Conservation (phyloP, 2,329 filamentous ascomycete species). For the Ceratocystis alfenasii region DNA sequence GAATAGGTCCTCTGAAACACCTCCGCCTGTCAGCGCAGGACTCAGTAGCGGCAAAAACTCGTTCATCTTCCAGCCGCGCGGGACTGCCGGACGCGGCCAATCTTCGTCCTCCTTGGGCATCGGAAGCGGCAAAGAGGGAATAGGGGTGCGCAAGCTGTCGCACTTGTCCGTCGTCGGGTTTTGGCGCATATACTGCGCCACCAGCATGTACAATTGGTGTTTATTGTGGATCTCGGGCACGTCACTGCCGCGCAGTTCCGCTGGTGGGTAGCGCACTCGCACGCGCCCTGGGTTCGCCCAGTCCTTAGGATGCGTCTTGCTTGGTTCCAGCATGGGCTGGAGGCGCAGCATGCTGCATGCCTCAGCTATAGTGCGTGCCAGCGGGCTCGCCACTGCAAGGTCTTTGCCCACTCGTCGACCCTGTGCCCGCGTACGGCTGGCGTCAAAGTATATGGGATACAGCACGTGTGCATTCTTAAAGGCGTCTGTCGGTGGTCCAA, state of each 20-base stretch:
- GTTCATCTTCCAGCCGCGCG: slow-evolving; percentile 83
- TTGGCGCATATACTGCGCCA: slow-evolving; percentile 61
- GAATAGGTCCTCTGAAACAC: slow-evolving; percentile 85
- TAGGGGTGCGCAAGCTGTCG: slow-evolving; percentile 56
- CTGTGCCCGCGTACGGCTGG: slow-evolving; percentile 56
- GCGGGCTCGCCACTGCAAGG: slow-evolving; percentile 68
- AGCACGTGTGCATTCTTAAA: slow-evolving; percentile 76
- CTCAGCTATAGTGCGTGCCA: slow-evolving; percentile 79
- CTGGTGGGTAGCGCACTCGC: slow-evolving; percentile 58
- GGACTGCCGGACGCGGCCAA: slow-evolving; percentile 61
- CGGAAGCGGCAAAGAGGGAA: slow-evolving; percentile 56
- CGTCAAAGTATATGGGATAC: slow-evolving; percentile 94
- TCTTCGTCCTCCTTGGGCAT: slow-evolving; percentile 52
- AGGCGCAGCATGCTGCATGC: slow-evolving; percentile 65
- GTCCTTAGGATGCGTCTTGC: slow-evolving; percentile 88
- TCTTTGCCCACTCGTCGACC: slow-evolving; percentile 65
- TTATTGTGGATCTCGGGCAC: slow-evolving; percentile 53
- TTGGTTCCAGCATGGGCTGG: slow-evolving; percentile 71
- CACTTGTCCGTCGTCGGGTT: slow-evolving; percentile 64
- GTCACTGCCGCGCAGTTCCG: slow-evolving; percentile 21
- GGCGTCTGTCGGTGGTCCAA: slow-evolving; percentile 35
- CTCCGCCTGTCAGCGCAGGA: slow-evolving; percentile 80
- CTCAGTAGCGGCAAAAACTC: slow-evolving; percentile 76
- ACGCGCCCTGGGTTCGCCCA: slow-evolving; percentile 94
- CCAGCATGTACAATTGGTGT: slow-evolving; percentile 74